Base-by-base conservation (phyloP, 2,329 filamentous ascomycete genomes). In the Aspergillus eucalypticola region DNA sequence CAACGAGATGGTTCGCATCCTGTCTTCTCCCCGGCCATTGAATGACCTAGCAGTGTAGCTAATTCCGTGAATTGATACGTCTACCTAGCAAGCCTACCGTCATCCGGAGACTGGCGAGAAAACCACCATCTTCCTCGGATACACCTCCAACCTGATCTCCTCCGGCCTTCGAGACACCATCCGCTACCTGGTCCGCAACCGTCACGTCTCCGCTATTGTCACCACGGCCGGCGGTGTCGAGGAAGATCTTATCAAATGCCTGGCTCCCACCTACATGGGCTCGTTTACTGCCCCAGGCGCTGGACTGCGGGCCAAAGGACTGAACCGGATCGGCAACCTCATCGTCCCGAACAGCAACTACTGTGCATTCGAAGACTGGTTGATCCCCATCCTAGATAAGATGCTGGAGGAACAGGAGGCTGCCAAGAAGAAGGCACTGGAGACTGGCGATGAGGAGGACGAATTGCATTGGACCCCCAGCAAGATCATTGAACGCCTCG, bases 161-260 rank as follows among this genome's bases (percentile, higher is more conserved):
- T 99, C 94, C 3, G 95, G 95, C 8, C 85, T 99, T 29, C 87
- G 95, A 56, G 93, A 96, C 66, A 93, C 93, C 38, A 82, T 99
- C 66, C 90, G 95, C 59, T 99, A 92, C 80, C 86, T 99, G 0
- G 93, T 96, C 48, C 86, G 98, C 79, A 92, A 99, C 79, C 89
- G 88, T 64, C 93, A 98, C 74, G 88, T 99, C 64, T 95, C 92
- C 0, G 90, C 90, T 66, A 91, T 99, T 70, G 95, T 99, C 62
- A 96, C 95, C 23, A 96, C 95, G 0, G 95, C 95, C 0, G 95
- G 95, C 48, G 95, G 95, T 53, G 86, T 99, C 55, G 95, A 99
- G 77, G 95, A 99, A 75, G 95, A 99, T 77, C 88, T 99, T 60
- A 99, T 99, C 84, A 99, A 99, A 81, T 99, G 95, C 70, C 87